Conservation (phyloP, 106 monocot species). For the Agapanthus africanus region DNA sequence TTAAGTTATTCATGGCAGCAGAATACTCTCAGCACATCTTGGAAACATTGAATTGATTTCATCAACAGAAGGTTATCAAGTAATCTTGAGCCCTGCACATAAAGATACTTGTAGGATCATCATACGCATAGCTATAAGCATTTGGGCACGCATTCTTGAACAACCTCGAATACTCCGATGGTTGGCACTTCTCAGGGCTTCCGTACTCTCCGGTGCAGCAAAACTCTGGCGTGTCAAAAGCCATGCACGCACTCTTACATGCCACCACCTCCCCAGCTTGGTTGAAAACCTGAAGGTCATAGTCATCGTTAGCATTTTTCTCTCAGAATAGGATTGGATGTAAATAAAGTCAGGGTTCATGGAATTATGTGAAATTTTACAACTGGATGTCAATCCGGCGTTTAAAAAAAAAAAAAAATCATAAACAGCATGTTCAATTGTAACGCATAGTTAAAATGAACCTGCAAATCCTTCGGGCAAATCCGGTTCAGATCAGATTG, state of each 20-base stretch:
- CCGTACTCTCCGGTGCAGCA: constrained; percentile 41
- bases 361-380: no score
- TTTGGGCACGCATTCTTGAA: constrained; percentile 41
- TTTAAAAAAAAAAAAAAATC: no score
- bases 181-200: constrained; percentile 28
- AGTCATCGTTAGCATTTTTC: no score
- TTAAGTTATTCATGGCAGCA: no score
- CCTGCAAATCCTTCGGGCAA: constrained; percentile 16
- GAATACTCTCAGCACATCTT: no score
- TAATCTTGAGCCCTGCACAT: constrained; percentile 34
- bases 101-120: constrained; percentile 37
- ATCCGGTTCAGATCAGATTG: constrained; percentile 9
- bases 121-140: constrained; percentile 46
- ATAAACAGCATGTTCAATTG: no score
- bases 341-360: no score
- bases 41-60: no score
- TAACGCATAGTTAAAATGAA: no score
- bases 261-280: constrained; percentile 25
- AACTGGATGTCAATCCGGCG: no score
- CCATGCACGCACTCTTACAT: constrained; percentile 52
- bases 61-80: constrained; percentile 41
- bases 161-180: constrained; percentile 33
- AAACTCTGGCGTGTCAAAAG: constrained; percentile 24
- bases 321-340: no score
- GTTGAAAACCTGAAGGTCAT: background rate